Evolutionary conservation across 1,284 basidiomycete genomes (phyloP).

Genomic region (Leccinum huronense): DNA sequence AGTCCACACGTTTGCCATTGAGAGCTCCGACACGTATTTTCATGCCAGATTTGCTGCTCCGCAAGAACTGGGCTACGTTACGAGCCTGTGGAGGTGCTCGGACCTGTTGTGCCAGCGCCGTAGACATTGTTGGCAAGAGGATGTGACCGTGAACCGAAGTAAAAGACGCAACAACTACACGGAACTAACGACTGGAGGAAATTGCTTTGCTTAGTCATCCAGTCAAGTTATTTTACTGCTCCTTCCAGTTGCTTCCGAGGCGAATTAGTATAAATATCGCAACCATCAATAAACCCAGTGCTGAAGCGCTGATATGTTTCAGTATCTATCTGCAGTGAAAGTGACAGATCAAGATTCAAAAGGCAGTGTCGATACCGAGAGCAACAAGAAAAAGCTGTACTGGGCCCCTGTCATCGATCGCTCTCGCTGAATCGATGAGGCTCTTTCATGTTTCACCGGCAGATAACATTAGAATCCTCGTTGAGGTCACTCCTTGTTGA

Average conservation of each 20-base stretch:
- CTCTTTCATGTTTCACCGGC: no score
- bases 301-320: neutral
- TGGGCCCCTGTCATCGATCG: neutral
- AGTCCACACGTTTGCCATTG: constrained; percentile 94
- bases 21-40: constrained; percentile 89
- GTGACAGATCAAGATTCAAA: neutral
- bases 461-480: neutral
- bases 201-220: neutral
- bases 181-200: neutral
- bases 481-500: neutral
- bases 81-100: constrained; percentile 75
- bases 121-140: constrained; percentile 29
- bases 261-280: neutral
- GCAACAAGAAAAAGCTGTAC: neutral
- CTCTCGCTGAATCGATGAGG: neutral
- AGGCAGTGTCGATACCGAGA: neutral
- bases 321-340: neutral
- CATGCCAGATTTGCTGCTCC: constrained; percentile 82
- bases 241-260: no score
- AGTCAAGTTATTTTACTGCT: neutral
- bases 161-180: neutral
- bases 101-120: constrained; percentile 64
- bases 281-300: neutral
- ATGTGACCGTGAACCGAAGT: neutral
- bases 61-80: constrained; percentile 81